Conservation (phyloP, 768 basidiomycete species). For the Tricholoma bakamatsutake region DNA sequence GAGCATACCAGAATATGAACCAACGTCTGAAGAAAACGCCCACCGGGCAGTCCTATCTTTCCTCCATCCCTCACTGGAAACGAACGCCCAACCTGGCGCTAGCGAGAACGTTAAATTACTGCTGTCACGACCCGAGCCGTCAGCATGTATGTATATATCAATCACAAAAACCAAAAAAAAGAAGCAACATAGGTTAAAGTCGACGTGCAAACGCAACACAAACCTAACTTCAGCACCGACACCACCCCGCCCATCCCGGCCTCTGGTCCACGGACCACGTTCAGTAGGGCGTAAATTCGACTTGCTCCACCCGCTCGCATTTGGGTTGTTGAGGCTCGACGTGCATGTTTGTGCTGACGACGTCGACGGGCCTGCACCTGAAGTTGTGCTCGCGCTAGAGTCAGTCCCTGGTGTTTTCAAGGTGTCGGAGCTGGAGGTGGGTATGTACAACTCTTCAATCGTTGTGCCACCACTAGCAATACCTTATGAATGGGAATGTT, state of each 20-base stretch:
- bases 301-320: conserved; percentile 40
- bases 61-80: conserved; percentile 75
- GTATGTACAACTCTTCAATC: not conserved
- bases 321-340: not conserved
- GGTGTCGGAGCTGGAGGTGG: not conserved
- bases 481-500: not conserved
- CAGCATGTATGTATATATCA: conserved; percentile 4
- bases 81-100: conserved; percentile 44
- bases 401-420: not conserved
- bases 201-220: conserved; percentile 18
- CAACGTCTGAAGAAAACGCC: conserved; percentile 33
- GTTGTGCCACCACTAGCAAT: not conserved
- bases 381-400: not conserved
- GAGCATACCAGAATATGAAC: conserved; percentile 18
- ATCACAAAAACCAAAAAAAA: not conserved
- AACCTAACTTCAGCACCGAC: conserved; percentile 61
- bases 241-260: conserved; percentile 66
- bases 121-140: conserved; percentile 30
- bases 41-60: conserved; percentile 56
- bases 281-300: conserved; percentile 38
- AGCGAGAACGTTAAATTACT: conserved; percentile 75
- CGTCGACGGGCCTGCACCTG: not conserved
- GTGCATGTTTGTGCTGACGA: not conserved
- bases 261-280: conserved; percentile 63
- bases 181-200: not conserved